Evolutionary conservation across 2,329 filamentous ascomycete species (phyloP).

Genomic region (Colletotrichum sp.): DNA sequence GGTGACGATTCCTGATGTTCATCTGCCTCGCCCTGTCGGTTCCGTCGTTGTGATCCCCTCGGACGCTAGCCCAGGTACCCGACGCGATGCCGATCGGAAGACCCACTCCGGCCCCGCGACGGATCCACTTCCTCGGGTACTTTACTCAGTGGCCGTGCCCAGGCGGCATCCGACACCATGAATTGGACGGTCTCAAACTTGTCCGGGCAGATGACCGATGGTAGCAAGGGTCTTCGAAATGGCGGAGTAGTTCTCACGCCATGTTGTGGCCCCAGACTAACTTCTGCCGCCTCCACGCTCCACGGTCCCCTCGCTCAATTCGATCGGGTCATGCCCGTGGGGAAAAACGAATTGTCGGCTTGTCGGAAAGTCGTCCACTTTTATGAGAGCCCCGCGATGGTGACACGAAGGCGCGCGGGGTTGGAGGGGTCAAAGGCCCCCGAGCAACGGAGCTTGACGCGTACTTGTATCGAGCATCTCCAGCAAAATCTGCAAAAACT

Average conservation of each 20-base stretch:
- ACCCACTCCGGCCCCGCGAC: not conserved
- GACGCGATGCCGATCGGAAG: constrained; percentile 13
- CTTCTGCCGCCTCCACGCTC: not conserved
- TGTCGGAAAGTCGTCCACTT: not conserved
- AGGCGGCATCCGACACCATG: not conserved
- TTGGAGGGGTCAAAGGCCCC: not conserved
- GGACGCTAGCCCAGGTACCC: constrained; percentile 3
- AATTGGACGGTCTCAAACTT: not conserved
- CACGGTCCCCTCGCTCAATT: not conserved
- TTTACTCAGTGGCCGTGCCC: not conserved
- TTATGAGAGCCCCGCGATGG: not conserved
- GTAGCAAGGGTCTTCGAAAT: not conserved
- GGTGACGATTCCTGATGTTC: not conserved
- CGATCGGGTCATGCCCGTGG: not conserved
- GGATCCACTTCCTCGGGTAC: not conserved
- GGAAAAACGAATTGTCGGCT: not conserved
- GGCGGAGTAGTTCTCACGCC: not conserved
- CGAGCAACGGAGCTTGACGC: not conserved
- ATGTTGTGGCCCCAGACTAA: not conserved
- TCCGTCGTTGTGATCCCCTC: not conserved
- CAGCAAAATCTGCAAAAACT: not conserved
- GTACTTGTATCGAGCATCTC: not conserved
- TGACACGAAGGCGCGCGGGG: not conserved
- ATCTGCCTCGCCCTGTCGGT: not conserved
- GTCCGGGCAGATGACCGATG: not conserved